Evolutionary conservation across 495 filamentous ascomycete species (phyloP), one percentile per base, ranked within the genome.

Genomic region (Penicillium taxi): DNA sequence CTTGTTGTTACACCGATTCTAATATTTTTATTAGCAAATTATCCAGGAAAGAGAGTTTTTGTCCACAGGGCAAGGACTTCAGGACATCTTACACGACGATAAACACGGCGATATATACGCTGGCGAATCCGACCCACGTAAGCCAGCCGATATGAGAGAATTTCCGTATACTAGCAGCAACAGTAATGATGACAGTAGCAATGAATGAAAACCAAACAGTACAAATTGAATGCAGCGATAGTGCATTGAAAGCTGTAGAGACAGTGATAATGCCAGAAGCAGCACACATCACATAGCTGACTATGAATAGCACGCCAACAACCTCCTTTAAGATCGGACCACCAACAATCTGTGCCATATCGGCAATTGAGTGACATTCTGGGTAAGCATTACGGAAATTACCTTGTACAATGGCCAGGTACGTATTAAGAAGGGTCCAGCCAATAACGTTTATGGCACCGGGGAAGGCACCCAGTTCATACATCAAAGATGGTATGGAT

Each of bases 261-360:
- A 73, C 57, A 0, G 64, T 65, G 12, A 75, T 56, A 17, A 74
- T 69, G 6, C 71, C 66, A 0, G 70, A 66, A 1, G 63, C 68
- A 17, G 64, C 46, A 20, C 59, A 63, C 14, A 76, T 62, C 24
- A 68, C 61, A 40, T 70, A 72, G 13, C 60, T 59, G 11, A 72
- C 35, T 14, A 67, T 56, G 48, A 74, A 74, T 5, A 73, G 35
- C 2, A 56, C 41, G 0, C 69, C 70, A 2, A 63, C 55, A 0
- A 73, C 15, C 35, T 63, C 59, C 7, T 58, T 58, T 12, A 56
- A 72, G 14, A 74, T 49, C 7, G 50, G 63, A 1, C 80, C 82
- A 42, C 75, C 72, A 22, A 86, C 70, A 17, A 91, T 59, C 12
- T 73, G 53, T 5, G 78, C 78, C 32, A 77, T 84, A 50, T 91